A percentile compares a stretch with the other conserved stretches of the same genome.
Evolutionary conservation across 176 grass and related monocot genomes (phyloP).

Genomic region (Lolium multiflorum): DNA sequence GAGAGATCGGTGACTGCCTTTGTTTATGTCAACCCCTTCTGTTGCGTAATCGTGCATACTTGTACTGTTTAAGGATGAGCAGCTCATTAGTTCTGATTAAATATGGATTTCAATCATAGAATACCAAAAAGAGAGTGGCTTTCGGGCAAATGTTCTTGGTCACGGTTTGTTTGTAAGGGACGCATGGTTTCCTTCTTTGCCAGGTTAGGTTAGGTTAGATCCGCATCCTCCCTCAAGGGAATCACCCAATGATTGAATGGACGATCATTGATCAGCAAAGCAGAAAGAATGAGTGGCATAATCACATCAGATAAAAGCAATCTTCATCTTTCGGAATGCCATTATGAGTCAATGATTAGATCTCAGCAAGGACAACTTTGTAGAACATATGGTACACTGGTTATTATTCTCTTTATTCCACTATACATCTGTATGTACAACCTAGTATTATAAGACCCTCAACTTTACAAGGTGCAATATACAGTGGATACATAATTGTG

Average conservation of each 20-base stretch:
- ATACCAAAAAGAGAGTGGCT: conserved; percentile 33
- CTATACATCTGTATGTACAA: conserved; percentile 46
- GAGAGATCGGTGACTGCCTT: conserved; percentile 28
- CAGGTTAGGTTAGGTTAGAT: conserved; percentile 50
- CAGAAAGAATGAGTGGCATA: conserved; percentile 32
- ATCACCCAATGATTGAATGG: conserved; percentile 55
- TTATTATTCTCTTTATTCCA: conserved; percentile 50
- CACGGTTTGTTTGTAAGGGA: conserved; percentile 26
- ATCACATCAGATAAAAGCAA: conserved; percentile 50
- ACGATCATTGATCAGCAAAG: conserved; percentile 55
- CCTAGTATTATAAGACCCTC: conserved; percentile 27
- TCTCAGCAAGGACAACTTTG: conserved; percentile 34
- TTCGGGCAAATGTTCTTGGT: conserved; percentile 45
- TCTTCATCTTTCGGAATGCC: conserved; percentile 40
- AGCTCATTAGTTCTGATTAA: conserved; percentile 29
- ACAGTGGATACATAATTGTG: neutral
- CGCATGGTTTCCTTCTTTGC: conserved; percentile 44
- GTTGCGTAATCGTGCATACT: neutral
- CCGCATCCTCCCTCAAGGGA: conserved; percentile 33
- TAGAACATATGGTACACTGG: conserved; percentile 35
- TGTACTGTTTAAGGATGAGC: conserved; percentile 47
- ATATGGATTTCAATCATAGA: neutral
- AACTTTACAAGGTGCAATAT: conserved; percentile 36
- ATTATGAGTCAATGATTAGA: conserved; percentile 54
- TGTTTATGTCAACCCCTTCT: conserved; percentile 45